Conservation (phyloP, 257 asterid genomes). For the Perilla frutescens region DNA sequence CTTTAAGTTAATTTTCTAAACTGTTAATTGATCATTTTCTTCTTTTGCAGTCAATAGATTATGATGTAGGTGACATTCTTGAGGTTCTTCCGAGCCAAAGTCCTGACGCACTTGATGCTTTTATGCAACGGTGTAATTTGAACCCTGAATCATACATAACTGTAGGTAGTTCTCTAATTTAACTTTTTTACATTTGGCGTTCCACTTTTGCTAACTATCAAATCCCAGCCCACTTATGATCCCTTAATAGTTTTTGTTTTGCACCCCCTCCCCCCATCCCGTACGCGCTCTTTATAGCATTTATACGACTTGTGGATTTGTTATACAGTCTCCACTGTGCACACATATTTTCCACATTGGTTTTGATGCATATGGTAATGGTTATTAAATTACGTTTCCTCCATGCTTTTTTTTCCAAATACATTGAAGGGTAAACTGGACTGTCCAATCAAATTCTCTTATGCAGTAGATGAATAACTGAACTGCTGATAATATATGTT, state of each 20-base stretch:
- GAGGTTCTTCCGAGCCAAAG: slow-evolving; percentile 92
- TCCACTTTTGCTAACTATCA: slow-evolving; percentile 9
- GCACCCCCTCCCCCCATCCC: not conserved
- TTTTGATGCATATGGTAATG: slow-evolving; percentile 29
- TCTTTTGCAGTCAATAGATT: slow-evolving; percentile 61
- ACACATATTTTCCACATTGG: not conserved
- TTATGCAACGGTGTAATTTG: slow-evolving; percentile 77
- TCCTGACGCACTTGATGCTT: slow-evolving; percentile 78
- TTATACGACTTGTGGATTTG: not conserved
- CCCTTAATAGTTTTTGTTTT: slow-evolving; percentile 7
- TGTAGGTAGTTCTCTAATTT: slow-evolving; percentile 60
- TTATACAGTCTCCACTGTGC: not conserved
- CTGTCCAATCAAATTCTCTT: slow-evolving; percentile 26
- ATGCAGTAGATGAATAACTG: slow-evolving; percentile 14
- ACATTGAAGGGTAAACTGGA: slow-evolving; percentile 5
- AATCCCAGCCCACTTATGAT: not conserved
- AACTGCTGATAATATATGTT: not conserved
- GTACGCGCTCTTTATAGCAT: not conserved
- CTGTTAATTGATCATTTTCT: slow-evolving; percentile 22
- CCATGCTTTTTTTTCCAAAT: not conserved
- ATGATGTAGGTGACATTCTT: slow-evolving; percentile 92
- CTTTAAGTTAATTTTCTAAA: not conserved
- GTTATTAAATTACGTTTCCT: not conserved
- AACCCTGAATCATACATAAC: slow-evolving; percentile 79
- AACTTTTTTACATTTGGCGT: not conserved